phyloP scores from a whole-genome alignment of 495 filamentous ascomycete genomes.

The Bacidia rubella region DNA sequence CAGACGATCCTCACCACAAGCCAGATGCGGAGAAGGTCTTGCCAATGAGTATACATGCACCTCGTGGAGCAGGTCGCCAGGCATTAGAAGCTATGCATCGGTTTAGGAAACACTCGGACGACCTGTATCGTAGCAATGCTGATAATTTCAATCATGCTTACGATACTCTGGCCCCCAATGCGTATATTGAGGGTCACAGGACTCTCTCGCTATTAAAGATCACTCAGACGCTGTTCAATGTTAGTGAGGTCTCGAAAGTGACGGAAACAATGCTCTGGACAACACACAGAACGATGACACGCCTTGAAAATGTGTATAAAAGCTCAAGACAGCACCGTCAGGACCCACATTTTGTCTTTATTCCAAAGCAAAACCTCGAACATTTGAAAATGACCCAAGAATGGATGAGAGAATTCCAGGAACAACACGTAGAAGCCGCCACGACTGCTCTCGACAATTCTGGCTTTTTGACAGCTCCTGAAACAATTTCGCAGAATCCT shows the following conservation, averaged over 20 bases:
- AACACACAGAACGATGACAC: slow-evolving; percentile 47
- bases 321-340: slow-evolving; percentile 22
- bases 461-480: neutral
- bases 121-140: slow-evolving; percentile 32
- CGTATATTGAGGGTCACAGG: slow-evolving; percentile 24
- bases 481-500: slow-evolving; percentile 22
- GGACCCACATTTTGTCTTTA: slow-evolving; percentile 33
- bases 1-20: slow-evolving; percentile 28
- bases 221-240: slow-evolving; percentile 36
- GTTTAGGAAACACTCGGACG: slow-evolving; percentile 37
- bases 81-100: slow-evolving; percentile 38
- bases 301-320: slow-evolving; percentile 36
- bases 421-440: slow-evolving; percentile 22
- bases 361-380: slow-evolving; percentile 32
- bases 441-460: slow-evolving; percentile 20
- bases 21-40: slow-evolving; percentile 33
- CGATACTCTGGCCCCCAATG: slow-evolving; percentile 20
- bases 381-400: slow-evolving; percentile 33
- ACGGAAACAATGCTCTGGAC: slow-evolving; percentile 47
- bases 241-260: slow-evolving; percentile 27
- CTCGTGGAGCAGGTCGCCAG: slow-evolving; percentile 35
- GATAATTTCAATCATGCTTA: slow-evolving; percentile 27
- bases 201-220: slow-evolving; percentile 53
- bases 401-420: slow-evolving; percentile 49
- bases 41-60: slow-evolving; percentile 33